Conservation (phyloP, 305 asterid genomes). For the Solanum aculeatissimum region DNA sequence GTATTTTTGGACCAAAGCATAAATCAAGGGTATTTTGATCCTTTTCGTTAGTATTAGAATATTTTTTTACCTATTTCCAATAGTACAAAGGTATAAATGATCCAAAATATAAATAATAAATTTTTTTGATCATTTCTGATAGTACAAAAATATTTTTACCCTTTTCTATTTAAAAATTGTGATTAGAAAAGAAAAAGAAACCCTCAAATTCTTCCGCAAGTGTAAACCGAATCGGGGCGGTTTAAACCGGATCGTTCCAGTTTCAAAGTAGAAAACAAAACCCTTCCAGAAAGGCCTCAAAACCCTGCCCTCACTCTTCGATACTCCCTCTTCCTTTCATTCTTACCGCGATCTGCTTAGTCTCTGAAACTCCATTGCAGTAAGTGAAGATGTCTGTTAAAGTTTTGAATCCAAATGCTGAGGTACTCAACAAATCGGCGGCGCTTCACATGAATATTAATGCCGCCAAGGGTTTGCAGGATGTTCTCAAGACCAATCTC, state of each 20-base stretch:
- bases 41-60: no score
- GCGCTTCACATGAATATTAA: conserved; percentile 98
- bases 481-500: conserved; percentile 91
- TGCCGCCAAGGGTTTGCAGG: conserved; percentile 96
- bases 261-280: not conserved
- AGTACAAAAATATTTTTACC: no score
- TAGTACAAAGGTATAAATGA: no score
- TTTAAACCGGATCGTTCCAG: not conserved
- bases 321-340: not conserved
- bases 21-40: no score
- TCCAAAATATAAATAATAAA: no score
- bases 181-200: no score
- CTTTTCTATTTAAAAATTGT: no score
- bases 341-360: not conserved
- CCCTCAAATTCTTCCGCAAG: not conserved
- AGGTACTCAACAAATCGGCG: conserved; percentile 96
- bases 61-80: no score
- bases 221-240: not conserved
- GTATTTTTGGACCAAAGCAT: no score
- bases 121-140: no score
- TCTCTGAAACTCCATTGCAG: not conserved
- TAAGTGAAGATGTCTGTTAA: conserved; percentile 52
- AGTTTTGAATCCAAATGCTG: conserved; percentile 96
- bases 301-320: not conserved
- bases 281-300: conserved; percentile 27